Evolutionary conservation across 257 asterid species (phyloP).

Genomic region (Cordia subcordata): DNA sequence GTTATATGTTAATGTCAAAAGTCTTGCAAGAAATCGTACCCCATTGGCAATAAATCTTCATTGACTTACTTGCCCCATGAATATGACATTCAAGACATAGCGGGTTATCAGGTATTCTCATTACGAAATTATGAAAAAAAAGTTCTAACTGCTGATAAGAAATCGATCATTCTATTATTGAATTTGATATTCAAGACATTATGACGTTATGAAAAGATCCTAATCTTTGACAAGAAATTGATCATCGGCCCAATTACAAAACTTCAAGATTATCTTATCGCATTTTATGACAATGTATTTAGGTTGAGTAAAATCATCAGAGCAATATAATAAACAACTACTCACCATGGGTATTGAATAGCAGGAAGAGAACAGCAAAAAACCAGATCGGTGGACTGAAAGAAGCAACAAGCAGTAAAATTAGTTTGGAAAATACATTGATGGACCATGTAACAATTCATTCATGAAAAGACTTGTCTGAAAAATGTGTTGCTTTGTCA

Average conservation of each 20-base stretch:
- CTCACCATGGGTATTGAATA: constrained; percentile 90
- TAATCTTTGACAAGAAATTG: too few species aligned
- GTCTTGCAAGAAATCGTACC: not conserved
- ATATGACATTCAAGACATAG: too few species aligned
- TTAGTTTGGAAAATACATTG: not conserved
- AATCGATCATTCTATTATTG: too few species aligned
- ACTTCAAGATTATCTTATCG: too few species aligned
- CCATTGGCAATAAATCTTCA: not conserved
- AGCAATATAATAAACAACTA: not conserved
- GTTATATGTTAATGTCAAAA: not conserved
- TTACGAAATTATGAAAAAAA: too few species aligned
- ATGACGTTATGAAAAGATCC: too few species aligned
- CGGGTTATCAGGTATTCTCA: not conserved
- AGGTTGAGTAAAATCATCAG: too few species aligned
- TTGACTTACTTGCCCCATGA: not conserved
- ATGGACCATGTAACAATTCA: not conserved
- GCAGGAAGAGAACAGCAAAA: constrained; percentile 71
- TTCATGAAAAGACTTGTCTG: too few species aligned
- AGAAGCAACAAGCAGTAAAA: not conserved
- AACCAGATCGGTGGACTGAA: constrained; percentile 88
- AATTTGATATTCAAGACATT: too few species aligned
- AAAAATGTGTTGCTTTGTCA: too few species aligned
- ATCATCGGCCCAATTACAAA: not conserved
- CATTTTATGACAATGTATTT: too few species aligned
- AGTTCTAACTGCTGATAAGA: too few species aligned